Evolutionary conservation across 768 basidiomycete species (phyloP), one percentile per base, ranked within the genome.

Genomic region (Hydnomerulius pinastri): DNA sequence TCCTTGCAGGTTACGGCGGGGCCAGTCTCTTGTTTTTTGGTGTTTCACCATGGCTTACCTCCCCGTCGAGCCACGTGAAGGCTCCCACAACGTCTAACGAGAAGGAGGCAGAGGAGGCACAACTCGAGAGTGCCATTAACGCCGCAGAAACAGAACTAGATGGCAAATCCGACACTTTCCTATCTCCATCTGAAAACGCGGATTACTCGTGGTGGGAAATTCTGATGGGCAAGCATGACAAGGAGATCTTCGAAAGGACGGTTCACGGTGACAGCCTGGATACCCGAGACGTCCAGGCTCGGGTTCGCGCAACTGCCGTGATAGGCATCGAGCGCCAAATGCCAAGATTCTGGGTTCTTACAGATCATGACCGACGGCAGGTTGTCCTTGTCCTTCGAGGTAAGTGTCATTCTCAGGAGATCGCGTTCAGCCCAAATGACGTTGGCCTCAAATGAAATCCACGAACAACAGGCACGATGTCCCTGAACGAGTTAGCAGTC

Each of bases 281-380:
- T 27, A 39, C 61, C 35, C 48, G 45, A 32, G 59, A 67, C 20
- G 45, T 65, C 39, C 62, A 58, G 40, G 71, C 67, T 24, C 76
- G 73, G 48, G 72, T 80, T 70, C 76, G 76, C 48, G 72, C 80
- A 7, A 82, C 80, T 5, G 85, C 85, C 7, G 80, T 84, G 28
- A 76, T 86, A 20, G 86, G 87, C 12, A 72, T 77, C 40, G 84
- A 86, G 56, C 78, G 81, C 53, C 75, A 83, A 53, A 87, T 90
- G 83, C 90, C 91, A 3, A 76, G 88, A 29, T 92, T 86, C 64
- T 92, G 91, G 90, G 85, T 92, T 4, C 74, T 93, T 17, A 91
- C 88, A 1, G 91, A 92, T 63, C 86, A 93, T 60, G 76, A 76
- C 38, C 76, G 90, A 32, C 72, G 70, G 4, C 86, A 92, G 63